Conservation (phyloP, 352 stramenopile genomes). For the Phytophthora pistaciae region DNA sequence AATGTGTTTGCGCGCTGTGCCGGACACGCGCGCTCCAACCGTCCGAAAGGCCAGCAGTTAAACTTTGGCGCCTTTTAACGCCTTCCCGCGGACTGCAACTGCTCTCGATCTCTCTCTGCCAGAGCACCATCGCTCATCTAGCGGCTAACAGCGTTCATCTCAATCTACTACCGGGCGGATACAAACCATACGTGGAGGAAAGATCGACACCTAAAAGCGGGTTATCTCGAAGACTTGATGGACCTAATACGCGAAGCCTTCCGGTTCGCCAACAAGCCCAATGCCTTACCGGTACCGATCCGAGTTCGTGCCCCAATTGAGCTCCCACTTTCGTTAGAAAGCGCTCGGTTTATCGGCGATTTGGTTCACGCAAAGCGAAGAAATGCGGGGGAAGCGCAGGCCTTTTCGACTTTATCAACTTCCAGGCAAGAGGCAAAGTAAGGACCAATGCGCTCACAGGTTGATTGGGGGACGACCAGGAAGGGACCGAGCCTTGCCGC, state of each 20-base stretch:
- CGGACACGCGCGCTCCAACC: background rate
- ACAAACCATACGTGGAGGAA: background rate
- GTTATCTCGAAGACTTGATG: background rate
- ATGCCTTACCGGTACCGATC: conserved; percentile 11
- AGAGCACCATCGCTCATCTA: background rate
- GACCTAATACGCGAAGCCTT: conserved; percentile 16
- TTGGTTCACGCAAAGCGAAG: conserved; percentile 10
- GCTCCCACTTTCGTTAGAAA: conserved; percentile 22
- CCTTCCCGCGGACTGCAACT: background rate
- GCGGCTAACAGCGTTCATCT: background rate
- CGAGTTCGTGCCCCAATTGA: conserved; percentile 20
- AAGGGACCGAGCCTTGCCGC: background rate
- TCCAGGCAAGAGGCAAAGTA: background rate
- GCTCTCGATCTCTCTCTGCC: background rate
- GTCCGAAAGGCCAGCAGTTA: background rate
- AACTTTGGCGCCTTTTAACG: conserved; percentile 1
- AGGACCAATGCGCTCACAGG: background rate
- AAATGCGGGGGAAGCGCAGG: conserved; percentile 13
- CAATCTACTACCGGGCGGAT: background rate
- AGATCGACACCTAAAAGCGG: background rate
- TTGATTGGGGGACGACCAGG: too few species aligned
- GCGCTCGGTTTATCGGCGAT: conserved; percentile 9
- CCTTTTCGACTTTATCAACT: background rate
- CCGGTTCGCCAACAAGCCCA: conserved; percentile 1
- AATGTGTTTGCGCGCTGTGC: background rate